phyloP scores from a whole-genome alignment of 2,329 filamentous ascomycete genomes.

The Clonostachys rhizophaga region DNA sequence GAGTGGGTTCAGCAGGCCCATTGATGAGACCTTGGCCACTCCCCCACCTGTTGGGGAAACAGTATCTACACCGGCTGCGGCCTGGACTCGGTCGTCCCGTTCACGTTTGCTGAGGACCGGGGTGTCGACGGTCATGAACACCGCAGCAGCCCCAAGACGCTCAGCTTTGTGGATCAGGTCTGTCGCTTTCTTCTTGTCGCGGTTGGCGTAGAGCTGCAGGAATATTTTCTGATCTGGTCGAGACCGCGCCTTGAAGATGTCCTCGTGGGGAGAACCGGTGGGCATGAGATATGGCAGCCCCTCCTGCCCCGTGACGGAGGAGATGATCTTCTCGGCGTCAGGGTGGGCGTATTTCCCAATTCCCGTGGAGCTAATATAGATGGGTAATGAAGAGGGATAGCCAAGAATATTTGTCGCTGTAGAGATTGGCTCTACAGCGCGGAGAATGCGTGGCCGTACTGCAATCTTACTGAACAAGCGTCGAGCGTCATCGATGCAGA shows the following conservation, averaged over 20 bases:
- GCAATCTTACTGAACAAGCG: constrained; percentile 70
- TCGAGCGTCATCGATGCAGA: constrained; percentile 73
- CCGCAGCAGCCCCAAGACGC: constrained; percentile 66
- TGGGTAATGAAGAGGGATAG: constrained; percentile 40
- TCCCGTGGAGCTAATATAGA: constrained; percentile 46
- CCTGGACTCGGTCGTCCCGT: constrained; percentile 41
- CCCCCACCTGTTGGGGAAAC: constrained; percentile 7
- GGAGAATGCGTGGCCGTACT: constrained; percentile 74
- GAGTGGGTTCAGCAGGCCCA: constrained; percentile 50
- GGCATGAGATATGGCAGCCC: constrained; percentile 56
- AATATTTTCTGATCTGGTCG: constrained; percentile 38
- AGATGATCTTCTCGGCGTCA: constrained; percentile 26
- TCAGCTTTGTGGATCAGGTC: constrained; percentile 4
- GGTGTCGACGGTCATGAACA: constrained; percentile 55
- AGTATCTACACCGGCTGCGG: constrained; percentile 38
- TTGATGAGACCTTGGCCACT: constrained; percentile 49
- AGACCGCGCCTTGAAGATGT: constrained; percentile 33
- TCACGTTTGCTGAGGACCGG: constrained; percentile 52
- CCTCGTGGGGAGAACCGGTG: constrained; percentile 59
- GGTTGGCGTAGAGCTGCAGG: constrained; percentile 60
- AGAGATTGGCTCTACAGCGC: constrained; percentile 71
- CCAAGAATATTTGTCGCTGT: constrained; percentile 62
- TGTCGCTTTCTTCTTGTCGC: constrained; percentile 38
- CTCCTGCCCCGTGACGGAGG: constrained; percentile 54
- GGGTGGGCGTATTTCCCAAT: constrained; percentile 23